Evolutionary conservation across 345 rosid species (phyloP).

Genomic region (Nasturtium officinale): DNA sequence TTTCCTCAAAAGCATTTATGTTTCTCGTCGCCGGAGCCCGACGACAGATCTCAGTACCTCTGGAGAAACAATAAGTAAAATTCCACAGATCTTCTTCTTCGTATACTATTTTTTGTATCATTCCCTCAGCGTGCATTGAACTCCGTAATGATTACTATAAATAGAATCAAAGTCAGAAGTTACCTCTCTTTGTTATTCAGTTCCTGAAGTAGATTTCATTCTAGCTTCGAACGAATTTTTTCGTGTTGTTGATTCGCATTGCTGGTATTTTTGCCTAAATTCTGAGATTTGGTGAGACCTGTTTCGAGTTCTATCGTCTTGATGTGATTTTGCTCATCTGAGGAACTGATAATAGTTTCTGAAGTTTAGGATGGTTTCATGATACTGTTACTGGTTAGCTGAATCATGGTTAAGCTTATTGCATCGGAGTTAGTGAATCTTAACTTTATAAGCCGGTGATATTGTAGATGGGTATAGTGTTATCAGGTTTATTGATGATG

Average conservation of each 20-base stretch:
- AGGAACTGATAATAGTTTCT: slow-evolving; percentile 20
- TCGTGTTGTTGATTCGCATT: slow-evolving; percentile 23
- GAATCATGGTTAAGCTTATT: slow-evolving; percentile 2
- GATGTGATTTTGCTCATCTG: slow-evolving; percentile 24
- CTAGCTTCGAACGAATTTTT: background rate
- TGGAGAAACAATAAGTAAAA: slow-evolving; percentile 29
- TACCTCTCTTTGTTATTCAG: slow-evolving; percentile 15
- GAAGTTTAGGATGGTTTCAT: background rate
- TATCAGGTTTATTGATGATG: slow-evolving; percentile 18
- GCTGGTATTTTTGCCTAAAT: background rate
- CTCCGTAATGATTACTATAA: background rate
- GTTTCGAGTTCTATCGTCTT: slow-evolving; percentile 21
- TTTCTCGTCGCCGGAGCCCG: slow-evolving; percentile 40
- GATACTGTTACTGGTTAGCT: slow-evolving; percentile 2
- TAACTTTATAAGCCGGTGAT: background rate
- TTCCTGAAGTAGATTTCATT: slow-evolving; percentile 18
- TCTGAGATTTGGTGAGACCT: slow-evolving; percentile 25
- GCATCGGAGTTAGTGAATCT: background rate
- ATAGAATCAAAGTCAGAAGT: slow-evolving; percentile 23
- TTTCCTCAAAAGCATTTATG: slow-evolving; percentile 32
- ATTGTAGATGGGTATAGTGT: slow-evolving; percentile 5
- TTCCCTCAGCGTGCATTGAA: slow-evolving; percentile 28
- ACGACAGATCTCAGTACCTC: slow-evolving; percentile 33
- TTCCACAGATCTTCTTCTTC: slow-evolving; percentile 31
- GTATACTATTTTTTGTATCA: background rate